Percentiles rank a stretch among this genome's conserved stretches.
phyloP scores from a whole-genome alignment of 495 filamentous ascomycete species.

The Rusavskia elegans region DNA sequence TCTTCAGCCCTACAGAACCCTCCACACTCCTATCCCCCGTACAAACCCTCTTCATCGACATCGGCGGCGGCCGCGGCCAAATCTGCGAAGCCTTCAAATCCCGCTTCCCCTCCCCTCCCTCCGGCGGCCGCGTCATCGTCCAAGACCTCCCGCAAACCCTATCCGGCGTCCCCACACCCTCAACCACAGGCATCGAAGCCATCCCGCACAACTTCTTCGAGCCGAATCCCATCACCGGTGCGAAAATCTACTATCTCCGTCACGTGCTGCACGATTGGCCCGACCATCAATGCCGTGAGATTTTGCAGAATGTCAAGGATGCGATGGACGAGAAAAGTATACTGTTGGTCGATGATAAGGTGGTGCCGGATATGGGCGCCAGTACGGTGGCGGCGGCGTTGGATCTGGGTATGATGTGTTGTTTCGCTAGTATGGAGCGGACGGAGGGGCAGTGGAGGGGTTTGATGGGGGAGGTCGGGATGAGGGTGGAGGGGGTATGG shows the following conservation, averaged over 20 bases:
- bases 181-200: conserved; percentile 28
- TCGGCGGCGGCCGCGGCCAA: conserved; percentile 39
- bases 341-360: conserved; percentile 29
- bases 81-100: conserved; percentile 29
- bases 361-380: conserved; percentile 16
- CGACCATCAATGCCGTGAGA: conserved; percentile 21
- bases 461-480: neutral
- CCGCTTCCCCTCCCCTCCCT: conserved; percentile 18
- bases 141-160: conserved; percentile 35
- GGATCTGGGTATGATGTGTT: conserved; percentile 5
- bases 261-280: conserved; percentile 31
- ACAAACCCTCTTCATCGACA: conserved; percentile 33
- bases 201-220: conserved; percentile 34
- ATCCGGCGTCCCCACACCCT: conserved; percentile 11
- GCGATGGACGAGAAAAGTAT: conserved; percentile 22
- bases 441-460: conserved; percentile 1
- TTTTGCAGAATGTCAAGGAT: conserved; percentile 20
- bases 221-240: conserved; percentile 31
- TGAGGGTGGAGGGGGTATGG: neutral
- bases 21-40: conserved; percentile 15
- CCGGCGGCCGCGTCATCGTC: conserved; percentile 30
- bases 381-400: neutral
- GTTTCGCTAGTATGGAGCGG: neutral
- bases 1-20: neutral
- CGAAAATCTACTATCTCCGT: conserved; percentile 30